Base-by-base conservation (phyloP, 2,329 filamentous ascomycete species). In the Ophioceras dolichostomum region DNA sequence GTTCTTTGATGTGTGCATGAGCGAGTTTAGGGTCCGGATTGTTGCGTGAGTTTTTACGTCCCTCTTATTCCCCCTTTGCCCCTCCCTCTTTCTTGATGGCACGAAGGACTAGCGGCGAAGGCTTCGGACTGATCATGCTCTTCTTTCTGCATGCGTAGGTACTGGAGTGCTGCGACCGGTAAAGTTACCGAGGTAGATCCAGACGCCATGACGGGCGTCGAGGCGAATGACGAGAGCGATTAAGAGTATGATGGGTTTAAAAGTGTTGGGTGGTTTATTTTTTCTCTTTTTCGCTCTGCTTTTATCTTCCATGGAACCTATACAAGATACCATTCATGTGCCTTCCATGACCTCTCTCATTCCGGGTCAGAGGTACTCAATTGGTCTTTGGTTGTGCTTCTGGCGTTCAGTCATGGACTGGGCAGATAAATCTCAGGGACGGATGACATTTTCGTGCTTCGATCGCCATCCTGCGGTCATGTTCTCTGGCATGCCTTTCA, bases 1-100 rank as follows among this genome's bases (percentile, higher is more conserved):
- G 74, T 70, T 94, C 51, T 96, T 98, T 62, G 82, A 86, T 37
- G 76, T 95, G 40, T 85, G 83, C 44, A 76, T 91, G 61, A 84
- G 86, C 41, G 87, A 96, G 64, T 98, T 98, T 65, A 79, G 71
- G 57, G 78, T 98, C 41, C 71, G 77, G 51, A 64, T 94, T 46
- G 64, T 83, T 58, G 88, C 87, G 54, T 81, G 70, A 58, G 70
- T 67, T 32, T 29, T 43, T 16, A 16, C 14, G 10, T 5, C 33
- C n/a, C 26, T 24, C n/a, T n/a, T n/a, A n/a, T 7, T 9, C 22
- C 10, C n/a, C 10, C 21, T 14, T 18, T 26, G 22, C 10, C 13
- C 6, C 2, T 35, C 19, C 2, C 26, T 2, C n/a, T 13, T 5
- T 13, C 14, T 13, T n/a, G n/a, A n/a, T n/a, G n/a, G n/a, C n/a